Percentiles rank a stretch among this genome's conserved stretches.
Conservation (phyloP, 2,329 filamentous ascomycete genomes). For the Periconia sp. region DNA sequence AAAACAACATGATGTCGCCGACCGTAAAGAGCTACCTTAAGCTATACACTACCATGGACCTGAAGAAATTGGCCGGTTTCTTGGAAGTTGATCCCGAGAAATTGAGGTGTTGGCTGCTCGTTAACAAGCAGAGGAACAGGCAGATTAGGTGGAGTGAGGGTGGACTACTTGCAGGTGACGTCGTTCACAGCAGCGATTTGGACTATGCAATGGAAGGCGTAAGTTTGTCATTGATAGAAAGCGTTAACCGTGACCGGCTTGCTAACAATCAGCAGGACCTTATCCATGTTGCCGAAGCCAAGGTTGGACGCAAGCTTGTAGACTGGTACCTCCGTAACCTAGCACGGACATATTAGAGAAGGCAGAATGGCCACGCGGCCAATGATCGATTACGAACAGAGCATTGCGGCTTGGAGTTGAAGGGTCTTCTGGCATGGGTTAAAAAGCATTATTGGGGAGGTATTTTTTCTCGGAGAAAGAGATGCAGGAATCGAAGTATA, state of each 20-base stretch:
- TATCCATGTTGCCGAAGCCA: constrained; percentile 98
- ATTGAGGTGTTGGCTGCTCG: constrained; percentile 87
- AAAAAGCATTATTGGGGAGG: constrained; percentile 31
- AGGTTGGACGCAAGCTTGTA: constrained; percentile 94
- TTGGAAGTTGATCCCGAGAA: constrained; percentile 96
- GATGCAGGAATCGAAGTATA: constrained; percentile 17
- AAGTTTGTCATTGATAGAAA: constrained; percentile 47
- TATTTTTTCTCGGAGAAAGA: constrained; percentile 1
- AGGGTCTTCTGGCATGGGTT: constrained; percentile 27
- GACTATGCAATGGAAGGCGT: constrained; percentile 96
- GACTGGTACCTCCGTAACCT: constrained; percentile 99
- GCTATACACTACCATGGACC: constrained; percentile 98
- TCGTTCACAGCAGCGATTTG: constrained; percentile 89
- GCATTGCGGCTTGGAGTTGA: constrained; percentile 41
- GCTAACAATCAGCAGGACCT: constrained; percentile 65
- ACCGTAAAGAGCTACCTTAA: constrained; percentile 98
- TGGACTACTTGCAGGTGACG: constrained; percentile 86
- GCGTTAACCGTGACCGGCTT: neutral
- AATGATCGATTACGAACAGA: constrained; percentile 22
- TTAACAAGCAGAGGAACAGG: constrained; percentile 98
- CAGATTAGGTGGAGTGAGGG: constrained; percentile 93
- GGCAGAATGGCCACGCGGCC: constrained; percentile 6
- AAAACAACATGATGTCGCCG: constrained; percentile 97
- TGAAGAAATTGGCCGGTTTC: constrained; percentile 97
- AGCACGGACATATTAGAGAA: constrained; percentile 80